A percentile compares a stretch with the other conserved stretches of the same genome.
These are phyloP conservation scores for Scheffersomyces quercinus DNA, from an alignment of 1,139 yeast species.

Conservation along the genomic window DNA sequence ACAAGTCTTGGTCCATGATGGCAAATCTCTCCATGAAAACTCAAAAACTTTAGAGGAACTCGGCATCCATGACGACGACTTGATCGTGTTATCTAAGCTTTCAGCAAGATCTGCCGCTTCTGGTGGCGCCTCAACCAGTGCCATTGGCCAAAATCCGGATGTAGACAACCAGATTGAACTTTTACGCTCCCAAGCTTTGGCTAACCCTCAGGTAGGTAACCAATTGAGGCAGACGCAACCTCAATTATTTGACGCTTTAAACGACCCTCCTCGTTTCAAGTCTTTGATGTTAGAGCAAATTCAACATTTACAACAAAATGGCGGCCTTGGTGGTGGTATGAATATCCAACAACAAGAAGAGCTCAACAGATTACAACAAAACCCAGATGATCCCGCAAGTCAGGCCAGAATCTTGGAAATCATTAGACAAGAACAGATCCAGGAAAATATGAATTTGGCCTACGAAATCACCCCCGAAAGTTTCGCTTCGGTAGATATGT, in stretches of 20 bases:
- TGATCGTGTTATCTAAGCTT: slow-evolving; percentile 38
- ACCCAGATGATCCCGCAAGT: slow-evolving; percentile 75
- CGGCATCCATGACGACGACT: slow-evolving; percentile 57
- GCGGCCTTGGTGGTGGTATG: slow-evolving; percentile 5
- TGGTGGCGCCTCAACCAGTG: slow-evolving; percentile 1
- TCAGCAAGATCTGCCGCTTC: slow-evolving; percentile 11
- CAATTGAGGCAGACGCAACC: slow-evolving; percentile 42
- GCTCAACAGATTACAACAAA: slow-evolving; percentile 47
- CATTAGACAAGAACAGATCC: slow-evolving; percentile 70
- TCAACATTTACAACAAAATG: slow-evolving; percentile 11
- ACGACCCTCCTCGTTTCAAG: slow-evolving; percentile 56
- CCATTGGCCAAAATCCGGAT: neutral
- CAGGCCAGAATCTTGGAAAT: slow-evolving; percentile 69
- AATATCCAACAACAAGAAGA: slow-evolving; percentile 41
- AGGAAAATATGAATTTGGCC: slow-evolving; percentile 77
- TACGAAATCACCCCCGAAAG: slow-evolving; percentile 88
- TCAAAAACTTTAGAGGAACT: slow-evolving; percentile 43
- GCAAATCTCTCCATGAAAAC: slow-evolving; percentile 37
- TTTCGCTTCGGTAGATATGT: slow-evolving; percentile 80
- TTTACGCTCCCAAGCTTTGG: slow-evolving; percentile 49
- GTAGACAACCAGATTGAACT: slow-evolving; percentile 32
- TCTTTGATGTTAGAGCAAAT: slow-evolving; percentile 39
- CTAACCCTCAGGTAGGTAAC: slow-evolving; percentile 36
- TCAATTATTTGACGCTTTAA: slow-evolving; percentile 40
- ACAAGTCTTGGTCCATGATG: slow-evolving; percentile 53